Evolutionary conservation across 2,329 filamentous ascomycete species (phyloP), one percentile per base, ranked within the genome.

Genomic region (Aspergillus spinulosporus): DNA sequence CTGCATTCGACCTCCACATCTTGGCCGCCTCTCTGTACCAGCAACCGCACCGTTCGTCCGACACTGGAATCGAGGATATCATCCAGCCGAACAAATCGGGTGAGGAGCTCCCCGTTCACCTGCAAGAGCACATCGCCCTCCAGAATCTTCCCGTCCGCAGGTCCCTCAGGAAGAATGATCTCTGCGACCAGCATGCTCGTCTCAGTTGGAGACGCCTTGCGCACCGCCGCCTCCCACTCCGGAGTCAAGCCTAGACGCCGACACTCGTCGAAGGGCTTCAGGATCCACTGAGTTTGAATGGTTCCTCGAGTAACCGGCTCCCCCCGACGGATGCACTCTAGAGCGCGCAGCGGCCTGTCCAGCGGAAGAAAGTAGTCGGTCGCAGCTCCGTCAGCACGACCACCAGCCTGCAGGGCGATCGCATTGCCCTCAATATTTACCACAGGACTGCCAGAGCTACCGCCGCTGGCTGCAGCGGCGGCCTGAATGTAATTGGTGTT

Each of bases 261-360:
- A 73, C 94, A 97, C 73, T 99, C 95, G 66, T 99, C 95, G 66
- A 99, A 99, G 0, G 94, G 91, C 74, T 97, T 97, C 60, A 99
- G 83, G 51, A 97, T 83, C 83, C 95, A 99, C 72, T 99, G 94
- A 60, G 91, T 96, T 75, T 99, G 94, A 49, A 99, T 96, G n/a
- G 94, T 96, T 47, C 94, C 94, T 65, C 94, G 84, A n/a, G 88
- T 86, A 51, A 99, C 87, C 2, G 83, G 83, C 64, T 87, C 83
- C 34, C 85, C 87, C 62, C 87, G 81, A 70, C 89, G 91, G 54
- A 99, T 88, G 68, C 92, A 95, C 69, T 91, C 84, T 53, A 99
- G 80, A 1, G 94, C 94, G 61, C 94, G 86, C 40, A 93, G 76
- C 0, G 95, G 94, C 55, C 94, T 88, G 72, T 99, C 93, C 11